Base-by-base conservation (phyloP, 768 basidiomycete genomes). In the Rhizopogon vesiculosus region DNA sequence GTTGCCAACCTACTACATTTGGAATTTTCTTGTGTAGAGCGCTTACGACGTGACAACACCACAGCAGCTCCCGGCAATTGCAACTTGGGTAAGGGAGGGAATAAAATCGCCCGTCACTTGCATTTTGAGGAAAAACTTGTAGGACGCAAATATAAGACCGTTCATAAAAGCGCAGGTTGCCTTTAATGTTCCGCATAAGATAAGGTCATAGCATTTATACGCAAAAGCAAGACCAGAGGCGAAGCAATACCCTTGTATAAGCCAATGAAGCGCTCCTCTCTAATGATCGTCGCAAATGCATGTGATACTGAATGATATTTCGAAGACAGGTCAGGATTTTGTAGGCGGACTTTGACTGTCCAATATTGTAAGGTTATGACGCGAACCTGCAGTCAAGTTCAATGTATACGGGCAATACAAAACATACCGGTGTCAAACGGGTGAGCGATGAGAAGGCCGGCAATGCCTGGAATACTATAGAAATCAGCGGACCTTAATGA, bases 111-210 rank as follows among this genome's bases (percentile, higher is more conserved):
- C 63, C 1, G 79, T 74, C 5, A 84, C 72, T 65, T 93, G 89
- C 0, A 82, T 57, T 46, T 83, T 81, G 75, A 93, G 82, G 51
- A 94, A 78, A 65, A 89, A 84, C 19, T 86, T 83, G 72, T 96
- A 96, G 0, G 86, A 85, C 0, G 91, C 81, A 68, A 97, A 96
- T 3, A 95, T 84, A 15, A 93, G 74, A 12, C 93, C 92, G 63
- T 95, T 97, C 76, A 92, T 79, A 2, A 89, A 72, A 0, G 90
- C 89, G 22, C 81, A 80, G 3, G 85, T 82, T 1, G 82, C 78
- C 90, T 91, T 58, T 25, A 7, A 19, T 45, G 16, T 19, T 3
- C 4, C 29, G 16, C 8, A 16, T 49, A 42, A 54, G 45, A 45
- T 35, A 18, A 31, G 25, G 43, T 16, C 40, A 51, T 44, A 33